Evolutionary conservation across 176 grass and related monocot genomes (phyloP), one percentile per base, ranked within the genome.

Genomic region (Ampelocalamus luodianensis): DNA sequence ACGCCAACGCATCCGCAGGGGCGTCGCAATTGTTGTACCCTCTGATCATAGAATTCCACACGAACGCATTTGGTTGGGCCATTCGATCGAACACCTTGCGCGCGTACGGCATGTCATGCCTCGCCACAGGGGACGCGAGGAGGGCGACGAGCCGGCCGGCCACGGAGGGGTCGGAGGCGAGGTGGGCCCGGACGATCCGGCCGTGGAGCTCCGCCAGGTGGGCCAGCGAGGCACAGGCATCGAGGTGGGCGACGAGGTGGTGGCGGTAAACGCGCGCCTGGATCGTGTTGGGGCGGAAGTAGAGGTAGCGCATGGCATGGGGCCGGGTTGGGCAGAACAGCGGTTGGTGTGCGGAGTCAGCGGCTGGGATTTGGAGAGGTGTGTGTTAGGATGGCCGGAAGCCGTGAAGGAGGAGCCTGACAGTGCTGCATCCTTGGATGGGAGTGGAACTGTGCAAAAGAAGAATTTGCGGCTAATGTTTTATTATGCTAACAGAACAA

Each of bases 21-120:
- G 90, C 79, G 60, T 79, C 80, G 29, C 67, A 55, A 43, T 71
- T 79, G 55, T 87, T 90, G 72, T 90, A 83, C 8, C 95, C 90
- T 78, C 90, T 91, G 60, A 97, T 93, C 84, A 94, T 85, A 73
- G 45, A 78, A 87, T 97, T 97, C 95, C 95, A 97, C 26, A 78
- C 68, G 70, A 91, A 86, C 39, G 90, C 12, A 45, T 72, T 93
- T 10, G 90, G 87, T 3, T 54, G 79, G 77, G 77, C 17, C 60
- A 91, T 90, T 56, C 79, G 39, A 29, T 97, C 92, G 82, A 97
- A 88, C 75, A 94, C 65, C 76, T 80, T 85, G 67, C 87, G 87
- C 38, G 95, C 92, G 51, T 85, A 83, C 18, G 2, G 6, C 87
- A 85, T 90, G 89, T 74, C 67, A 54, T 50, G 62, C 1, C 76